Base-by-base conservation (phyloP, 352 stramenopile species). In the Pythium myriotylum region DNA sequence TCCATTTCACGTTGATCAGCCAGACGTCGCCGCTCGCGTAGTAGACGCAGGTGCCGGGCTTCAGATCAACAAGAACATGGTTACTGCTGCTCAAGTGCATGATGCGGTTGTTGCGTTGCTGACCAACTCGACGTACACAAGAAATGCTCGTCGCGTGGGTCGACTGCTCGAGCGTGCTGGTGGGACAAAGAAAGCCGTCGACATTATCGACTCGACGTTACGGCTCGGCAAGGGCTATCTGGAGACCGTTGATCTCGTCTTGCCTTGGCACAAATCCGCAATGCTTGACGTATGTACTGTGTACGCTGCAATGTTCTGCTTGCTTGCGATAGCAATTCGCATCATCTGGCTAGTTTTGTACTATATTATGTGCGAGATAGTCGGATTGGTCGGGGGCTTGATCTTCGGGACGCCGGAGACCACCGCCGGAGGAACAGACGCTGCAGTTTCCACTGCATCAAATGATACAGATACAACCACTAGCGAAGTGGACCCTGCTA, bases 1-100 rank as follows among this genome's bases (percentile, higher is more conserved):
- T 19, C 89, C 89, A n/a, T 95, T 96, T 51, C 67, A 94, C 37
- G 79, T 88, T 16, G 89, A 97, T 62, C 89, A 97, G 59, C 84
- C 81, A 0, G 88, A 95, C 58, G 79, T 96, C 1, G 84, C 88
- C 0, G 84, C 86, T 17, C 84, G 88, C 1, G 83, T 96, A 17
- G 75, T 74, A 7, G 88, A 96, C 51, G 72, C 86, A 1, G 85
- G 85, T 14, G 84, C 83, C 14, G 88, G 88, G 2, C 59, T 91
- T 24, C 43, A 72, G 16, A 63, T 96, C 47, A 74, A 94, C 65
- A 94, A 94, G 70, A 90, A 84, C 47, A 64, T 78, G 41, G 62
- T 94, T 14, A 85, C 71, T 2, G 71, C 67, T 3, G 51, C 75
- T 12, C 74, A 81, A 10, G 74, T 94, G 9, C 84, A 88, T 35